Conservation (phyloP, 352 stramenopile species). For the Globisporangium cylindrosporum region DNA sequence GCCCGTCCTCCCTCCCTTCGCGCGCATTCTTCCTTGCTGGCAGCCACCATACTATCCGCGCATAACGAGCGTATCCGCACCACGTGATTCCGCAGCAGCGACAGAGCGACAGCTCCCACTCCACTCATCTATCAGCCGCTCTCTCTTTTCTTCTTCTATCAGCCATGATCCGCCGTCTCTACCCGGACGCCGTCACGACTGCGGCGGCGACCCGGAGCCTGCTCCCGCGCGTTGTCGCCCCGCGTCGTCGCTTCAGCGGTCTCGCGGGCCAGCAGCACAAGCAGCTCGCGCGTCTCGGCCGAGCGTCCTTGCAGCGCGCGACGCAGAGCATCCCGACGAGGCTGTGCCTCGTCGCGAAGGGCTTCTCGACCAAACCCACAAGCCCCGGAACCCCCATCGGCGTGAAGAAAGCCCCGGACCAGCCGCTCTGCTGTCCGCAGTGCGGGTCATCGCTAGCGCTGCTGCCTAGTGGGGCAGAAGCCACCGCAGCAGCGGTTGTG, state of each 20-base stretch:
- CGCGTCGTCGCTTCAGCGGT: constrained; percentile 1
- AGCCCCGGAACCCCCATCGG: constrained; percentile 6
- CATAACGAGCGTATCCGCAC: background rate
- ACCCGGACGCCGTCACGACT: constrained; percentile 3
- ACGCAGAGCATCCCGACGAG: background rate
- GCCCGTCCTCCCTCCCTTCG: background rate
- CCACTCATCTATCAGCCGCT: background rate
- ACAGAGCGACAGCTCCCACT: background rate
- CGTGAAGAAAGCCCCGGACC: constrained; percentile 19
- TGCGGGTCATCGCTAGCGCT: constrained; percentile 57
- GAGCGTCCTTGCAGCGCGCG: background rate
- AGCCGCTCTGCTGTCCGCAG: constrained; percentile 60
- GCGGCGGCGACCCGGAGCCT: constrained; percentile 1
- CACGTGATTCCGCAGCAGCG: background rate
- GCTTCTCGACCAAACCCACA: constrained; percentile 14
- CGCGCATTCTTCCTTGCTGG: background rate
- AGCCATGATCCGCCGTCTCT: constrained; percentile 14
- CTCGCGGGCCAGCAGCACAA: background rate
- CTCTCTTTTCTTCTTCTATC: background rate
- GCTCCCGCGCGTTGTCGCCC: background rate
- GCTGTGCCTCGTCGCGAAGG: background rate
- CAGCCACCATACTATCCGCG: background rate
- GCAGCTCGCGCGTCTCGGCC: background rate
- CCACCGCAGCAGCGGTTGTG: constrained; percentile 2
- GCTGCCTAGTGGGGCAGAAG: constrained; percentile 29